phyloP scores from a whole-genome alignment of 306 rosid species.

The Sicyos baderoa region DNA sequence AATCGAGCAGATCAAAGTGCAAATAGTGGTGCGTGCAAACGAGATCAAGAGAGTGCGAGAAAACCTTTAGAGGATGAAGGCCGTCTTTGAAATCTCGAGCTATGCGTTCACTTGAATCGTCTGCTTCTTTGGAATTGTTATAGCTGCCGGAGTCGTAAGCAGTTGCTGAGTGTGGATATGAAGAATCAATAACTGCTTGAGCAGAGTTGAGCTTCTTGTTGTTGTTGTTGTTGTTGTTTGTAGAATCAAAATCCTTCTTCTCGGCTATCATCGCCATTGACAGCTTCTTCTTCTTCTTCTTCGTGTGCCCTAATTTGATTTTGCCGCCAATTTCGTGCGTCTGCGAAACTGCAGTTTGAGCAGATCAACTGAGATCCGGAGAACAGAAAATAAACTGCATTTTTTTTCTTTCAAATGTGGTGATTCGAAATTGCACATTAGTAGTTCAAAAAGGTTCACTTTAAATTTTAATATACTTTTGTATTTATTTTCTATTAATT shows the following conservation, averaged over 20 bases:
- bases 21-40: neutral
- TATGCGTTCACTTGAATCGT: conserved; percentile 31
- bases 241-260: no score
- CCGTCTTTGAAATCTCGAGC: conserved; percentile 47
- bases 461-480: no score
- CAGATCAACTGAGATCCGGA: neutral
- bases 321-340: neutral
- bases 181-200: conserved; percentile 23
- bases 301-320: conserved; percentile 24
- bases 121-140: conserved; percentile 24
- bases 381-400: no score
- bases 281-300: conserved; percentile 11
- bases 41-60: neutral
- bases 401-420: no score
- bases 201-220: conserved; percentile 15
- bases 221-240: no score
- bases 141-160: neutral
- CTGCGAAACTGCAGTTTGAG: neutral
- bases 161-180: conserved; percentile 7
- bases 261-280: conserved; percentile 36
- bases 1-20: neutral
- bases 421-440: no score
- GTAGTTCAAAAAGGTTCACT: no score
- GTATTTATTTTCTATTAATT: no score
- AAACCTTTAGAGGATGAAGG: conserved; percentile 50